Base-by-base conservation (phyloP, 1,284 basidiomycete species). In the Stygiomarasmius scandens region DNA sequence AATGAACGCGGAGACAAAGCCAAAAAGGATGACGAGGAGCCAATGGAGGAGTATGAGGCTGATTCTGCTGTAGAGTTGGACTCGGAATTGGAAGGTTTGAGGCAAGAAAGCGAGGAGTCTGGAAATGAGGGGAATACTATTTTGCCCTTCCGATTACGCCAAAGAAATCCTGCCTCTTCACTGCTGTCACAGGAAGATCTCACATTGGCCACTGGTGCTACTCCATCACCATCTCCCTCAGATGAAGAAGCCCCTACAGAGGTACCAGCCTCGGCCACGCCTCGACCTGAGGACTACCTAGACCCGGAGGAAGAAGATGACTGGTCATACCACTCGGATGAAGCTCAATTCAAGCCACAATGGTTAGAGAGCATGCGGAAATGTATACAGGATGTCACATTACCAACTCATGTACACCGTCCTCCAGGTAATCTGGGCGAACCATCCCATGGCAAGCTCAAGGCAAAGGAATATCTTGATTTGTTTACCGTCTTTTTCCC, bases 391-490 rank as follows among this genome's bases (percentile, higher is more conserved):
- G 49, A 68, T 58, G 55, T 66, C 22, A 49, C 52, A 10, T 52
- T 73, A 34, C 73, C 74, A 32, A 67, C 64, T 27, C 71, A 67
- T 65, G 63, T 69, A 47, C 48, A 66, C 36, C 61, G 63, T 11
- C 71, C 68, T 48, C 73, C 74, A 54, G 55, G 49, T 20, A 74
- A 75, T 60, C 66, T 75, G 34, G 74, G 74, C 16, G 69, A 74
- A 52, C 49, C 49, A 27, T 64, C 49, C 16, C 72, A 74, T 64
- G 70, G 73, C 32, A 75, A 74, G 55, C 67, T 75, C 25, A 75
- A 73, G 61, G 73, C 73, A 27, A 63, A 70, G 49, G 57, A 74
- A 56, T 70, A 64, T 59, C 57, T 72, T 6, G 65, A 49, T 22
- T 62, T 75, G 1, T 74, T 71, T 46, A 61, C 62, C 2, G 52